Evolutionary conservation across 768 basidiomycete species (phyloP).

Genomic region (Pleurotus eryngii): DNA sequence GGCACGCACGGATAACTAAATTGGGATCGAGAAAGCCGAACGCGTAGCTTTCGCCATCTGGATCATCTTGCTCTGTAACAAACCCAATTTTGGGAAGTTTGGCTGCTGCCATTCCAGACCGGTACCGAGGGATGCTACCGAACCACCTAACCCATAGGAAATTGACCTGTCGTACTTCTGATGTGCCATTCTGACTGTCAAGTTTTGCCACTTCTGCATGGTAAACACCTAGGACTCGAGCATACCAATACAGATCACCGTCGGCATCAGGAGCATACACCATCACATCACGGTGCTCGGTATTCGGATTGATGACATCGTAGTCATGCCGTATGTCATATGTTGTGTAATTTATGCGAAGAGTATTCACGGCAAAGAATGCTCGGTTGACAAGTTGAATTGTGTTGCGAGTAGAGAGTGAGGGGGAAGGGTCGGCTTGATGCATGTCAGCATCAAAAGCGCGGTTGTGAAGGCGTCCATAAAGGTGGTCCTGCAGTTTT

Average conservation of each 20-base stretch:
- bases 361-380: too few species aligned
- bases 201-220: slow-evolving; percentile 13
- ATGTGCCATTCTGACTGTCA: background rate
- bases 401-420: too few species aligned
- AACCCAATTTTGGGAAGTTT: slow-evolving; percentile 31
- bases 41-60: slow-evolving; percentile 20
- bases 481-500: too few species aligned
- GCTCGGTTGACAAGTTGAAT: too few species aligned
- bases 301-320: slow-evolving; percentile 7
- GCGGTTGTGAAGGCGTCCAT: too few species aligned
- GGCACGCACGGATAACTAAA: slow-evolving; percentile 32
- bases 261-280: slow-evolving; percentile 2
- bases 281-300: background rate
- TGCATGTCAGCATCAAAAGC: too few species aligned
- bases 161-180: slow-evolving; percentile 7
- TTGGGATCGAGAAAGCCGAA: slow-evolving; percentile 49
- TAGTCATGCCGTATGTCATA: slow-evolving; percentile 17
- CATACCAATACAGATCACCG: slow-evolving; percentile 14
- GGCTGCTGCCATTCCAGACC: background rate
- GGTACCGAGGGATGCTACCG: background rate
- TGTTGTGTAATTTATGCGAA: slow-evolving; percentile 33
- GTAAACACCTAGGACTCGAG: slow-evolving; percentile 15
- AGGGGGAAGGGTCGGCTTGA: too few species aligned
- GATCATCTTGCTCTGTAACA: too few species aligned
- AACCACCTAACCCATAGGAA: slow-evolving; percentile 17